Evolutionary conservation across 495 filamentous ascomycete species (phyloP), one percentile per base, ranked within the genome.

Genomic region (Sphaerosporella brunnea): DNA sequence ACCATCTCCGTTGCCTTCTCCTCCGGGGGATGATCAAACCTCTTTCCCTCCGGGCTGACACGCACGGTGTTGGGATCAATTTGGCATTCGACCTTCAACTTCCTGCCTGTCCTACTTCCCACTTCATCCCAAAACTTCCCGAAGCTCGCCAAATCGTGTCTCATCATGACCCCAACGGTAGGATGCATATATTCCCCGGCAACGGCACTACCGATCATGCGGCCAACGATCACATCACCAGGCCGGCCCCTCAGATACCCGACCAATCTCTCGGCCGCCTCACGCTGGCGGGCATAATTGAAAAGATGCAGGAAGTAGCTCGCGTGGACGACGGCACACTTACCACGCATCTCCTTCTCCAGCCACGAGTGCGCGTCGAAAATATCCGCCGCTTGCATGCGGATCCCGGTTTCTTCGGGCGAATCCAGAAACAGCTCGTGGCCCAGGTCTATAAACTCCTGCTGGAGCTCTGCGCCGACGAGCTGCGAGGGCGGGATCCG

Each of bases 231-330:
- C 35, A 72, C 52, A 7, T 64, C 66, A 1, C 69, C 71, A 5
- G 60, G 57, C 34, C 58, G 48, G 2, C 62, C 62, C 21, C 60
- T 60, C 10, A 77, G 57, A 5, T 80, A 59, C 20, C 46, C 51
- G 0, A 70, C 56, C 2, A 79, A 52, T 3, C 63, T 59, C 49
- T 67, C 68, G 1, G 66, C 68, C 7, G 71, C 53, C 0, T 52
- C 32, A 7, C 73, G 56, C 51, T 80, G 77, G 4, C 69, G 58
- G 0, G 69, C 65, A 52, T 63, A 73, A n/a, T 50, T 51, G 47
- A 77, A 82, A 4, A 80, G 63, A 45, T 80, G 76, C 36, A 82
- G 69, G 51, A 82, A 74, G 0, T 67, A 68, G 1, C 63, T 62
- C 0, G 69, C 64, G 50, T 75, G 68, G 25, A 78, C 54, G 21